These are phyloP conservation scores for Harrya chromipes DNA, from an alignment of 768 basidiomycete species.

Conservation along the genomic window DNA sequence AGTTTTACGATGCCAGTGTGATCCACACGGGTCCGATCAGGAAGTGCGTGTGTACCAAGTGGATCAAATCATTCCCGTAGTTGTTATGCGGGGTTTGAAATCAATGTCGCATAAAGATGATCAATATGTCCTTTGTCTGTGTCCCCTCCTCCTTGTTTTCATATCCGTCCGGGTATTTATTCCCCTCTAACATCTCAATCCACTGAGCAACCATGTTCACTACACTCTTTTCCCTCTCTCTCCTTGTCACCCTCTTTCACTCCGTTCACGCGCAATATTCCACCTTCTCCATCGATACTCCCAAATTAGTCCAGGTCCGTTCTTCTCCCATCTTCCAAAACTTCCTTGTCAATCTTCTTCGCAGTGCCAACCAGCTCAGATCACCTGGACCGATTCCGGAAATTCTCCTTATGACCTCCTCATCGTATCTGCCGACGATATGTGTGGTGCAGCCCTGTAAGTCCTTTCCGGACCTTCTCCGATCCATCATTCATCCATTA, in stretches of 20 bases:
- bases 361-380: conserved; percentile 50
- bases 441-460: conserved; percentile 61
- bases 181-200: neutral
- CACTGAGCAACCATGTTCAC: conserved; percentile 56
- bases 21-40: neutral
- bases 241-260: conserved; percentile 56
- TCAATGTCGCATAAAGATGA: conserved; percentile 3
- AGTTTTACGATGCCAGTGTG: neutral
- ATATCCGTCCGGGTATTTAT: conserved; percentile 19
- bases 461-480: conserved; percentile 18
- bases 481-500: conserved; percentile 6
- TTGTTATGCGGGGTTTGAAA: conserved; percentile 26
- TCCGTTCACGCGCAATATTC: conserved; percentile 43
- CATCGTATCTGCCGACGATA: conserved; percentile 48
- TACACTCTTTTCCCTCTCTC: conserved; percentile 72
- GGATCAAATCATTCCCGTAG: neutral
- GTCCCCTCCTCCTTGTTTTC: conserved; percentile 1
- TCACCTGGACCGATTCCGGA: conserved; percentile 49
- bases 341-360: neutral
- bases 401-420: conserved; percentile 56
- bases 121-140: neutral
- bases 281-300: conserved; percentile 50
- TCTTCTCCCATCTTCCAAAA: neutral
- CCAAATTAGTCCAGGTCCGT: conserved; percentile 51
- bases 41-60: neutral